These are phyloP conservation scores for Daldinia loculata DNA, from an alignment of 495 filamentous ascomycete species.

Conservation along the genomic window DNA sequence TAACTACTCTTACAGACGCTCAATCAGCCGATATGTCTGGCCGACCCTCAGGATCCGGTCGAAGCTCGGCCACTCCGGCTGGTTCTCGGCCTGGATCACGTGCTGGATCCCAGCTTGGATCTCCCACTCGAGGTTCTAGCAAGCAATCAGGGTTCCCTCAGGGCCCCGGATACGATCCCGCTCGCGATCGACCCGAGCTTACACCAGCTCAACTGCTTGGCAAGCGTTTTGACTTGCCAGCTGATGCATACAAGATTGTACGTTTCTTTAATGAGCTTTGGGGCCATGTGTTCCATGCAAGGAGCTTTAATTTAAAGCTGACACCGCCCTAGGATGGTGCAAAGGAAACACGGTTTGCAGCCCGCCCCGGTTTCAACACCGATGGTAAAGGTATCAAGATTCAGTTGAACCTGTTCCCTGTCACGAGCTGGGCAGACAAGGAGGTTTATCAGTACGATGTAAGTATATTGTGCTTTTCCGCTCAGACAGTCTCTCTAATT, in stretches of 20 bases:
- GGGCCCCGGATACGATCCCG: slow-evolving; percentile 46
- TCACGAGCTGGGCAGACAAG: slow-evolving; percentile 57
- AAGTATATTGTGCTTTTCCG: slow-evolving; percentile 49
- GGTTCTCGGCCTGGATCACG: slow-evolving; percentile 25
- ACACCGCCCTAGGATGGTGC: slow-evolving; percentile 5
- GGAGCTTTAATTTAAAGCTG: background rate
- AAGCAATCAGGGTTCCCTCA: slow-evolving; percentile 22
- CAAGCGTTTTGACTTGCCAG: slow-evolving; percentile 55
- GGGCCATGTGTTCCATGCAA: background rate
- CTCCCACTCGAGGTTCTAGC: slow-evolving; percentile 19
- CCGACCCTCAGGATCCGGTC: slow-evolving; percentile 14
- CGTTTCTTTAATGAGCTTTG: background rate
- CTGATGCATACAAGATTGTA: slow-evolving; percentile 54
- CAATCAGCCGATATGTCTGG: slow-evolving; percentile 25
- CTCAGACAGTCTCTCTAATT: slow-evolving; percentile 1
- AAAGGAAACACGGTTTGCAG: slow-evolving; percentile 20
- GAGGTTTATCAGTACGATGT: slow-evolving; percentile 88
- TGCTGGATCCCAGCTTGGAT: slow-evolving; percentile 23
- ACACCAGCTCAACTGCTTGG: slow-evolving; percentile 36
- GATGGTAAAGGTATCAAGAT: slow-evolving; percentile 67
- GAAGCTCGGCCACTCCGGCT: background rate
- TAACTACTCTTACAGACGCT: slow-evolving; percentile 1
- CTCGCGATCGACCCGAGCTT: slow-evolving; percentile 28
- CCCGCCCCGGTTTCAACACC: slow-evolving; percentile 57
- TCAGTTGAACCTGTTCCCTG: slow-evolving; percentile 76